Conservation (phyloP, 768 basidiomycete species). For the Serendipita sp. region DNA sequence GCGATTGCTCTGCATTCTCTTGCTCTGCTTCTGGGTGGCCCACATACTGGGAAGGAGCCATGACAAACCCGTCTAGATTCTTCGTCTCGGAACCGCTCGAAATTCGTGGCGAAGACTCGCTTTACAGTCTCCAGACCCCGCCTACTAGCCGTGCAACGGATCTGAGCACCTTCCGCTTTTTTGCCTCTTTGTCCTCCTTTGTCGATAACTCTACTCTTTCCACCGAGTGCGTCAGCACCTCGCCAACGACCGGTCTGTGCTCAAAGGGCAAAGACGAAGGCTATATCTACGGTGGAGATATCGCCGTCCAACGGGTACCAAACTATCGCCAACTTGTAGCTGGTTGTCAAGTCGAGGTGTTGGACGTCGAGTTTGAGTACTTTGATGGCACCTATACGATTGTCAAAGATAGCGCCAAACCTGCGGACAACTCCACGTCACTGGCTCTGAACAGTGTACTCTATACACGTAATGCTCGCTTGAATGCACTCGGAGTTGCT, state of each 20-base stretch:
- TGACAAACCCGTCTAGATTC: neutral
- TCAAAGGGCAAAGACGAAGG: neutral
- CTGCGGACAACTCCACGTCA: neutral
- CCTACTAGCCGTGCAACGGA: neutral
- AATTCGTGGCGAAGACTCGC: neutral
- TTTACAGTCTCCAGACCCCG: neutral
- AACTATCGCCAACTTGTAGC: neutral
- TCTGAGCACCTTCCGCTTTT: neutral
- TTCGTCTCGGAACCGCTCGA: constrained; percentile 1
- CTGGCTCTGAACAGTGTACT: neutral
- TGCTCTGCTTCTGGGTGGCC: neutral
- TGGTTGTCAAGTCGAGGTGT: neutral
- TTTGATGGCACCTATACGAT: neutral
- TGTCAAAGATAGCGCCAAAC: neutral
- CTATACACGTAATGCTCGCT: neutral
- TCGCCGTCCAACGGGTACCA: neutral
- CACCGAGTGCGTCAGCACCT: neutral
- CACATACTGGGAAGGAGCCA: neutral
- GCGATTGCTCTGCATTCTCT: neutral
- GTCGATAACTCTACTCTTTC: neutral
- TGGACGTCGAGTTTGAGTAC: neutral
- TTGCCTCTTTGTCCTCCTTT: neutral
- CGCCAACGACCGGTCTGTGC: neutral
- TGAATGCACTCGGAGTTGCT: neutral
- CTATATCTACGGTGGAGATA: neutral